phyloP scores from a whole-genome alignment of 1,139 yeast genomes.

The Protomyces inundatus region DNA sequence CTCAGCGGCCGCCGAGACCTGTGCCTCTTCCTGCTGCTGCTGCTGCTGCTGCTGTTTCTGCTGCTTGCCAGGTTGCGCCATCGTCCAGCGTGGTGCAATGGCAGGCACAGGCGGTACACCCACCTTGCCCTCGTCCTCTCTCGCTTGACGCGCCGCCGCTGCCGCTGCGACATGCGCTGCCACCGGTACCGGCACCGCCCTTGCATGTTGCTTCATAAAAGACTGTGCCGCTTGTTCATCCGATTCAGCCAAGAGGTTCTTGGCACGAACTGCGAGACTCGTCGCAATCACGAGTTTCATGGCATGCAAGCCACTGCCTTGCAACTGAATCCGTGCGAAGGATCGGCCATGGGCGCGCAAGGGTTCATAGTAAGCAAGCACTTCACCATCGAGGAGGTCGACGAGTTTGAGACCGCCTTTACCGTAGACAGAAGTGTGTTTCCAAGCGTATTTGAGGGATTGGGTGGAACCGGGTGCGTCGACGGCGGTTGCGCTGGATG shows the following conservation, averaged over 20 bases:
- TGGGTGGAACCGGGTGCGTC: neutral
- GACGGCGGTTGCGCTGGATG: too few species aligned
- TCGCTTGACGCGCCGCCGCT: neutral
- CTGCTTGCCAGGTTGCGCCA: neutral
- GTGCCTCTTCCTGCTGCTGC: neutral
- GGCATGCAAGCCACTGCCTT: slow-evolving; percentile 10
- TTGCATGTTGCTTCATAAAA: too few species aligned
- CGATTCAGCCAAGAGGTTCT: neutral
- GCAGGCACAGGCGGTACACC: neutral
- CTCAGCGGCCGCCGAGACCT: neutral
- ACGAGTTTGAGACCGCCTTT: slow-evolving; percentile 22
- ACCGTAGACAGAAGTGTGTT: slow-evolving; percentile 16
- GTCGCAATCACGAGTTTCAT: slow-evolving; percentile 14
- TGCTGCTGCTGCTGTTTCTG: neutral
- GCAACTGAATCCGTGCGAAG: slow-evolving; percentile 14
- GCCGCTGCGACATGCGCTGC: neutral
- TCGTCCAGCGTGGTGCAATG: neutral
- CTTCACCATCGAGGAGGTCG: slow-evolving; percentile 17
- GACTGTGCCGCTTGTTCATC: neutral
- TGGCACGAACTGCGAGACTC: neutral
- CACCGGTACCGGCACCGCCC: neutral
- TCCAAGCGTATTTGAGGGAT: slow-evolving; percentile 16
- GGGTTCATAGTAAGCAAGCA: slow-evolving; percentile 14
- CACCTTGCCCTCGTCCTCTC: neutral
- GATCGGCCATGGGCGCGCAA: neutral